Base-by-base conservation (phyloP, 768 basidiomycete genomes). In the Galerina sulciceps region DNA sequence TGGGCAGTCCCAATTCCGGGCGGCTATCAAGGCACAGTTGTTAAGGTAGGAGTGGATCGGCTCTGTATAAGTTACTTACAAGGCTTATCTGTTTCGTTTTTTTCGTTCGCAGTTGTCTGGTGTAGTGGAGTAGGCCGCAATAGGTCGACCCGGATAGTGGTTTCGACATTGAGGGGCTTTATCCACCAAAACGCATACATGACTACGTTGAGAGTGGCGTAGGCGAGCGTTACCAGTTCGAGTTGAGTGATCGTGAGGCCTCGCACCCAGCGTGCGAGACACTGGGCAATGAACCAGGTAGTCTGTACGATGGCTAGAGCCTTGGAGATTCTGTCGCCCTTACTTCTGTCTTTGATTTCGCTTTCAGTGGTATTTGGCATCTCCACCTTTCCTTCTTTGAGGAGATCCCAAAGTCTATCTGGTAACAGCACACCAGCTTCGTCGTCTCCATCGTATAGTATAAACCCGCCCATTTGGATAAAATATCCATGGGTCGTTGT, bases 401-500 rank as follows among this genome's bases (percentile, higher is more conserved):
- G 15, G 35, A 11, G 23, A 44, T 17, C 11, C 31, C 40, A 14
- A 2, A 17, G 14, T 42, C 37, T 31, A 23, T 4, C 40, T 31
- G 18, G 26, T 26, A 26, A 26, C 26, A 26, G 6, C 17, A 14
- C 53, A 26, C 14, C 14, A 13, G 20, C 14, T 43, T 40, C 41
- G 17, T 43, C 15, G 4, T n/a, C 38, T 11, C 20, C 26, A n/a
- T 10, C 15, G 15, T 42, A 13, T 9, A 47, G 20, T 1, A 35
- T 14, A n/a, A 48, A 56, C 4, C 45, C 55, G 8, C 36, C 55
- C 45, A 40, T 40, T 34, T 20, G 45, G 8, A 56, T 42, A 36
- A 48, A 47, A 11, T 49, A 40, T 11, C 47, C 48, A 36, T 51
- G 56, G 2, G 49, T 58, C 10, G 17, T 56, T 14, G 55, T 48